These are phyloP conservation scores for Syzygium jambos DNA, from an alignment of 345 rosid species.

Conservation along the genomic window DNA sequence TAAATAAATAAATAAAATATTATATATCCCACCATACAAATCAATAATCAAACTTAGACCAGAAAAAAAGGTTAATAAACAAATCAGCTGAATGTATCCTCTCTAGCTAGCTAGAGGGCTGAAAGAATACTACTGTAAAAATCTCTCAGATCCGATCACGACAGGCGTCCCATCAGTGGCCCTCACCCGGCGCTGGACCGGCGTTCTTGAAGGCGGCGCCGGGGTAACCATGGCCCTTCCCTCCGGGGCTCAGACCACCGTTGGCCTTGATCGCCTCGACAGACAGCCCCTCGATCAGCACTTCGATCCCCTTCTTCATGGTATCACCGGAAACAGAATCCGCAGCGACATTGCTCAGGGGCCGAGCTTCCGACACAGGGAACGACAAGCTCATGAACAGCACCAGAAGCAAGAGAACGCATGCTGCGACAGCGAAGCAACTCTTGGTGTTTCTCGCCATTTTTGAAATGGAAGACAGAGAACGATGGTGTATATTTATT, in stretches of 20 bases:
- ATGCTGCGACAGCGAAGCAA: neutral
- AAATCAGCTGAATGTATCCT: neutral
- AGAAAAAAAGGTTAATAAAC: neutral
- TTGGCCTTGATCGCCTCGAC: constrained; percentile 25
- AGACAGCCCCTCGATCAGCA: constrained; percentile 1
- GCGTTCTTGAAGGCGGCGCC: neutral
- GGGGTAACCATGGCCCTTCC: neutral
- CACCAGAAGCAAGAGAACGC: neutral
- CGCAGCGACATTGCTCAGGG: neutral
- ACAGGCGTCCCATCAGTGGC: constrained; percentile 4
- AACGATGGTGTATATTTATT: neutral
- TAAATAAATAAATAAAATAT: neutral
- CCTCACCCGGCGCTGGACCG: neutral
- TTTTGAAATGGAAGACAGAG: neutral
- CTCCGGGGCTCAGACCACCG: constrained; percentile 17
- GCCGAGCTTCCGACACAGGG: constrained; percentile 22
- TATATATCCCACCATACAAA: neutral
- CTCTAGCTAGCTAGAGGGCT: neutral
- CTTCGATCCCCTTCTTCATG: constrained; percentile 7
- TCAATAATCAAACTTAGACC: neutral
- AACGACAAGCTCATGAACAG: constrained; percentile 5
- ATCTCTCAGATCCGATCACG: neutral
- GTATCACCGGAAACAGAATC: neutral
- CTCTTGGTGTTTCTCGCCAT: constrained; percentile 12
- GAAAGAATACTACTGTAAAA: neutral